phyloP scores from a whole-genome alignment of 169 alveolate genomes.

The Blepharisma undulans region DNA sequence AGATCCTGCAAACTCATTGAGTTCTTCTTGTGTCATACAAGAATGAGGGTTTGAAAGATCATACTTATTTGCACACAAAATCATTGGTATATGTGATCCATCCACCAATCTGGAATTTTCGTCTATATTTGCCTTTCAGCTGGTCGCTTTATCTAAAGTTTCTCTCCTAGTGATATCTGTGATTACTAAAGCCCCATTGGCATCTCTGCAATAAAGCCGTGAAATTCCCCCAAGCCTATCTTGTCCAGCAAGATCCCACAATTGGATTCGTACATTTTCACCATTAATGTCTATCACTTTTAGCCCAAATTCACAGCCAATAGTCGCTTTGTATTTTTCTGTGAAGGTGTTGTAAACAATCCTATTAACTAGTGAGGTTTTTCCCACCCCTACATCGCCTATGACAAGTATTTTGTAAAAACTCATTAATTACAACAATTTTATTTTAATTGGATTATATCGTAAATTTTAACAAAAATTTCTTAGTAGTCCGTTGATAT shows the following conservation, averaged over 20 bases:
- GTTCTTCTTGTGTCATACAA: conserved; percentile 45
- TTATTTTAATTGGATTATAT: background rate
- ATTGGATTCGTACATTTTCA: conserved; percentile 52
- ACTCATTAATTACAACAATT: conserved; percentile 16
- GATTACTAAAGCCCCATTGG: conserved; percentile 76
- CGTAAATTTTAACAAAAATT: background rate
- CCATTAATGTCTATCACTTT: conserved; percentile 68
- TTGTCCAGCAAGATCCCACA: conserved; percentile 80
- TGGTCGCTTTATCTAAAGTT: conserved; percentile 57
- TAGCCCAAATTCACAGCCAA: conserved; percentile 73
- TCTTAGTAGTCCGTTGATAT: background rate
- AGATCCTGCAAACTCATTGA: conserved; percentile 57
- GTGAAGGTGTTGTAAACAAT: conserved; percentile 61
- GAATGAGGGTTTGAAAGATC: conserved; percentile 60
- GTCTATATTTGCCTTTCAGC: conserved; percentile 72
- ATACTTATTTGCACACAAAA: conserved; percentile 65
- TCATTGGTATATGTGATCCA: conserved; percentile 65
- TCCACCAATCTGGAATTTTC: conserved; percentile 49
- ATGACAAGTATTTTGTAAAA: conserved; percentile 61
- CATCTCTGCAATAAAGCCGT: conserved; percentile 71
- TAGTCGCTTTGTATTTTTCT: conserved; percentile 65
- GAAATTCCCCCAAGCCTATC: conserved; percentile 70
- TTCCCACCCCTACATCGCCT: conserved; percentile 69
- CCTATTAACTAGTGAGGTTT: conserved; percentile 69
- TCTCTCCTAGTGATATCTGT: conserved; percentile 66